Percentiles rank a stretch among this genome's conserved stretches.
Conservation (phyloP, 164 flowering plant genomes). For the Vitis rotundifolia region DNA sequence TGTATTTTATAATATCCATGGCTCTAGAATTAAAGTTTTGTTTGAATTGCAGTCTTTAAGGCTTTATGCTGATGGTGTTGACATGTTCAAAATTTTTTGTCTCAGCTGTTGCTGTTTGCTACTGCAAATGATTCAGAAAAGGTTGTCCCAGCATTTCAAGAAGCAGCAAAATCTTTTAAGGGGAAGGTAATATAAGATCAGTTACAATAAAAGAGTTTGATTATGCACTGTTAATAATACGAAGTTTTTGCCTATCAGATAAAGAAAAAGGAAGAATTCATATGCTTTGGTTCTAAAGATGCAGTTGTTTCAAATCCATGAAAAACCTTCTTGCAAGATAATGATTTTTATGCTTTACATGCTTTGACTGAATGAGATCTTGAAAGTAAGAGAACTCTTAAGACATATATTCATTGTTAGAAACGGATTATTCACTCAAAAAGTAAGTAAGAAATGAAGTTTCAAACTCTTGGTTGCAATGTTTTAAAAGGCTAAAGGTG, state of each 20-base stretch:
- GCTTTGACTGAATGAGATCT: no score
- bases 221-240: no score
- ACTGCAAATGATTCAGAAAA: conserved; percentile 61
- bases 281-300: not conserved
- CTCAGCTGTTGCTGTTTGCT: conserved; percentile 82
- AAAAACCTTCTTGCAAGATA: not conserved
- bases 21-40: not conserved
- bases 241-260: no score
- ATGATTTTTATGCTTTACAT: no score
- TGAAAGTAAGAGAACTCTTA: no score
- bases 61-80: conserved; percentile 8
- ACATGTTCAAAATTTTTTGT: conserved; percentile 9
- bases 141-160: conserved; percentile 62
- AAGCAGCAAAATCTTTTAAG: conserved; percentile 85
- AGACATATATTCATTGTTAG: no score
- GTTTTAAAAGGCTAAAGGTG: no score
- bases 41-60: not conserved
- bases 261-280: no score
- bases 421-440: no score
- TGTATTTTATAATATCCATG: not conserved
- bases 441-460: no score
- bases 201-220: not conserved
- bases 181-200: conserved; percentile 64
- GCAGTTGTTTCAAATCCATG: not conserved
- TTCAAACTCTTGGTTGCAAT: no score